phyloP scores from a whole-genome alignment of 2,329 filamentous ascomycete species.

The Hymenotorrendiella dingleyae region DNA sequence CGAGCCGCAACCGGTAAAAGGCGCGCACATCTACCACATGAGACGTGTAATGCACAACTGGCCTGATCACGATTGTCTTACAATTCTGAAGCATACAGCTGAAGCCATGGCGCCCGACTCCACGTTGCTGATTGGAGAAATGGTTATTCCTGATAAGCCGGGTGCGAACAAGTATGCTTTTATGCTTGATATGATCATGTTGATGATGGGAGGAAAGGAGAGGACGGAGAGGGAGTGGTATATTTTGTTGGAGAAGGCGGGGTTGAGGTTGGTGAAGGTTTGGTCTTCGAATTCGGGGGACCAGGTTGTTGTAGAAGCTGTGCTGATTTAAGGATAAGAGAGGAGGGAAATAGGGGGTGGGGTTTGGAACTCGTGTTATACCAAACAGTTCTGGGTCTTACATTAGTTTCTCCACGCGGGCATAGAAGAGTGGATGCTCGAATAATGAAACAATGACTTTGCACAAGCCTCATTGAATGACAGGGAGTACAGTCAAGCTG shows the following conservation, averaged over 20 bases:
- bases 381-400: too few relatives aligned
- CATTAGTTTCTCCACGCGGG: too few relatives aligned
- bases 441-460: too few relatives aligned
- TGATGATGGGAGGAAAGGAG: slow-evolving; percentile 15
- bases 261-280: slow-evolving; percentile 14
- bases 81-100: slow-evolving; percentile 21
- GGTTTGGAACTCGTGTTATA: too few relatives aligned
- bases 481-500: too few relatives aligned
- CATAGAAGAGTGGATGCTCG: too few relatives aligned
- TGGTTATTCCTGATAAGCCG: slow-evolving; percentile 13
- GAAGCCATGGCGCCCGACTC: slow-evolving; percentile 13
- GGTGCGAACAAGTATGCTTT: slow-evolving; percentile 8
- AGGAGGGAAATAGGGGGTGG: too few relatives aligned
- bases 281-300: slow-evolving; percentile 4
- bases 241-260: slow-evolving; percentile 9
- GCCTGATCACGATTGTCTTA: slow-evolving; percentile 12
- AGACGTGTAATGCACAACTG: slow-evolving; percentile 24
- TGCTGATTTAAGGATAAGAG: slow-evolving; percentile 6
- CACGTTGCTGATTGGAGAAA: slow-evolving; percentile 15
- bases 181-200: slow-evolving; percentile 17
- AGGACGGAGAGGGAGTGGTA: slow-evolving; percentile 10
- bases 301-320: slow-evolving; percentile 13
- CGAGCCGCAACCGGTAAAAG: slow-evolving; percentile 6
- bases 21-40: slow-evolving; percentile 23
- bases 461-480: too few relatives aligned